Conservation (phyloP, 257 asterid species). For the Lycium barbarum region DNA sequence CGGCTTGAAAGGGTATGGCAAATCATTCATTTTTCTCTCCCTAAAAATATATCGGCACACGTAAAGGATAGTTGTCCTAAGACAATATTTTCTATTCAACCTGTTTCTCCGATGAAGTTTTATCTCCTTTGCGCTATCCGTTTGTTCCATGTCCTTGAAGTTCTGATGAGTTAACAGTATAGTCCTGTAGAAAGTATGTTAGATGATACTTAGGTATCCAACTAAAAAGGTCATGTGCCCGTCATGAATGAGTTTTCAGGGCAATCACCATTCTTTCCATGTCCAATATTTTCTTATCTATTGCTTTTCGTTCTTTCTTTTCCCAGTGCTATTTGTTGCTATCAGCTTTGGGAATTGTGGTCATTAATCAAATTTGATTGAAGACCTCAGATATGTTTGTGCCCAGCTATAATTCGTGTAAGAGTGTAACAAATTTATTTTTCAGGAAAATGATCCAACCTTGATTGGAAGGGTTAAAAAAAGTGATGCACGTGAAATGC, state of each 20-base stretch:
- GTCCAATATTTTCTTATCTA: neutral
- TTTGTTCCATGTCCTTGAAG: conserved; percentile 4
- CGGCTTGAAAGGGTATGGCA: conserved; percentile 82
- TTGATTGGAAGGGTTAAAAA: conserved; percentile 95
- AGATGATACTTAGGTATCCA: neutral
- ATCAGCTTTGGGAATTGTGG: conserved; percentile 2
- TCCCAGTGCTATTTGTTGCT: conserved; percentile 21
- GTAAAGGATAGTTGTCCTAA: neutral
- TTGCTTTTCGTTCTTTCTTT: neutral
- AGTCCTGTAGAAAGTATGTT: neutral
- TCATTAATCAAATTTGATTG: neutral
- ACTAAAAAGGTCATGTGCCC: conserved; percentile 3
- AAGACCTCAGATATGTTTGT: conserved; percentile 8
- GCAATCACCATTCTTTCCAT: neutral
- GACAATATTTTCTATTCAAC: neutral
- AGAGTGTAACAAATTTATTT: conserved; percentile 28
- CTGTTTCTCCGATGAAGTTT: neutral
- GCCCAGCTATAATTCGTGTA: conserved; percentile 13
- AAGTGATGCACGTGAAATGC: conserved; percentile 99
- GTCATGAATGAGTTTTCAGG: neutral
- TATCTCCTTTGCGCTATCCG: neutral
- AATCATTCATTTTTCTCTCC: conserved; percentile 29
- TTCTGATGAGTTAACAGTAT: neutral
- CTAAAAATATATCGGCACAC: neutral
- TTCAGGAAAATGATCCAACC: conserved; percentile 98